Evolutionary conservation across 768 basidiomycete species (phyloP).

Genomic region (Fomitopsis pulvina): DNA sequence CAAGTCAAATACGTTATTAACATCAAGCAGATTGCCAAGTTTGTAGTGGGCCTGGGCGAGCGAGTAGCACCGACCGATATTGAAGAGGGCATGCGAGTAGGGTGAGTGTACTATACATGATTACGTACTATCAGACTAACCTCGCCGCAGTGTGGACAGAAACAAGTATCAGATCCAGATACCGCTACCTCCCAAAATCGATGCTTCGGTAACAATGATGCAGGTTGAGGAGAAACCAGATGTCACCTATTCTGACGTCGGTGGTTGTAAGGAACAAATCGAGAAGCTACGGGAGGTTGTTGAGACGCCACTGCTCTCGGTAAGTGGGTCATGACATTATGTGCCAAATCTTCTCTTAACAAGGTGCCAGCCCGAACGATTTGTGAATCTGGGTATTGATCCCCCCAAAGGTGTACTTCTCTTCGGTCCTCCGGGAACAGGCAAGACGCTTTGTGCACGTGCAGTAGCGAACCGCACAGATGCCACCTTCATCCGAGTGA

Average conservation of each 20-base stretch:
- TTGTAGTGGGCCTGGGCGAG: conserved; percentile 95
- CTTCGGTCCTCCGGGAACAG: conserved; percentile 95
- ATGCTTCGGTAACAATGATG: conserved; percentile 99
- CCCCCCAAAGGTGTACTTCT: conserved; percentile 97
- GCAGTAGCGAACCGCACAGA: conserved; percentile 98
- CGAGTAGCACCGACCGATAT: conserved; percentile 97
- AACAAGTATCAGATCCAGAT: conserved; percentile 99
- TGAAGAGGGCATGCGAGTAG: conserved; percentile 99
- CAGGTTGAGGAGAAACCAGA: conserved; percentile 98
- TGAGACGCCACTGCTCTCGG: conserved; percentile 90
- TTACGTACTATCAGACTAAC: too few species aligned
- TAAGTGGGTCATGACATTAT: conserved; percentile 30
- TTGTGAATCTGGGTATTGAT: conserved; percentile 97
- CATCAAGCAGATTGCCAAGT: conserved; percentile 99
- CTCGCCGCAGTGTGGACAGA: conserved; percentile 77
- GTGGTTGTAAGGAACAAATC: conserved; percentile 99
- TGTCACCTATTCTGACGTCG: conserved; percentile 95
- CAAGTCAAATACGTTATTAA: conserved; percentile 99
- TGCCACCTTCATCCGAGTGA: conserved; percentile 98
- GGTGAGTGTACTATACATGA: conserved; percentile 46
- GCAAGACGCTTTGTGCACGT: conserved; percentile 96
- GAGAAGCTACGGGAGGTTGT: conserved; percentile 99
- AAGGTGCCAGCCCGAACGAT: conserved; percentile 85
- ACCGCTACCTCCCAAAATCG: conserved; percentile 96
- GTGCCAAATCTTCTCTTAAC: neutral